Evolutionary conservation across 441 rosid species (phyloP).

Genomic region (Metrosideros polymorpha): DNA sequence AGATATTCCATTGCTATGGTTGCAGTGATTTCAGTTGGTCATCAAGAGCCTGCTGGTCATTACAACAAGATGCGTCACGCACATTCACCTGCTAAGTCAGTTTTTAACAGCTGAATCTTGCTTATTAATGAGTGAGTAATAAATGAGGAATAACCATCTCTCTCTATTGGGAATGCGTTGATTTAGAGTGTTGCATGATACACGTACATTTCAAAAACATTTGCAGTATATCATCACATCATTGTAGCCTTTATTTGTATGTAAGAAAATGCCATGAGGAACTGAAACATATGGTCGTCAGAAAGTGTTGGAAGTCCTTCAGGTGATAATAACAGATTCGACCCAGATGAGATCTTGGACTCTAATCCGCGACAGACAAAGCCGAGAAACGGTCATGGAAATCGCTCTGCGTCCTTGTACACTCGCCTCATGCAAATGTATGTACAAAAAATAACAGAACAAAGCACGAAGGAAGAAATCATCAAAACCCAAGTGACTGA

Average conservation of each 20-base stretch:
- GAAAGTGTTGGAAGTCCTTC: background rate
- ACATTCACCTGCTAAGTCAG: background rate
- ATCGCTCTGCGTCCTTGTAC: background rate
- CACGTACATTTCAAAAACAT: background rate
- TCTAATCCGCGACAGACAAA: background rate
- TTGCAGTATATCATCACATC: background rate
- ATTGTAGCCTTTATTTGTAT: background rate
- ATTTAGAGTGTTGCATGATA: no score
- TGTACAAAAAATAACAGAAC: background rate
- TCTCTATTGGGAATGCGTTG: background rate
- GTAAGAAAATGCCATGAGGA: background rate
- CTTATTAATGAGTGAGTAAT: background rate
- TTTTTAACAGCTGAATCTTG: background rate
- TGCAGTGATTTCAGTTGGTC: no score
- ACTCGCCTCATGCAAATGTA: background rate
- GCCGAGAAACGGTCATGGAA: background rate
- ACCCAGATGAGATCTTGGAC: background rate
- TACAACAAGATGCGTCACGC: no score
- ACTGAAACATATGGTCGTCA: background rate
- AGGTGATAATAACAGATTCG: background rate
- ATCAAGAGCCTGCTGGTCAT: no score
- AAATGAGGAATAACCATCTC: background rate
- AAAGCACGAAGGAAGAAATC: background rate
- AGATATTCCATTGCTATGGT: no score
- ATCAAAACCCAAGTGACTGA: background rate